Evolutionary conservation across 2,329 filamentous ascomycete genomes (phyloP).

Genomic region (Chaetomiaceae sp.): DNA sequence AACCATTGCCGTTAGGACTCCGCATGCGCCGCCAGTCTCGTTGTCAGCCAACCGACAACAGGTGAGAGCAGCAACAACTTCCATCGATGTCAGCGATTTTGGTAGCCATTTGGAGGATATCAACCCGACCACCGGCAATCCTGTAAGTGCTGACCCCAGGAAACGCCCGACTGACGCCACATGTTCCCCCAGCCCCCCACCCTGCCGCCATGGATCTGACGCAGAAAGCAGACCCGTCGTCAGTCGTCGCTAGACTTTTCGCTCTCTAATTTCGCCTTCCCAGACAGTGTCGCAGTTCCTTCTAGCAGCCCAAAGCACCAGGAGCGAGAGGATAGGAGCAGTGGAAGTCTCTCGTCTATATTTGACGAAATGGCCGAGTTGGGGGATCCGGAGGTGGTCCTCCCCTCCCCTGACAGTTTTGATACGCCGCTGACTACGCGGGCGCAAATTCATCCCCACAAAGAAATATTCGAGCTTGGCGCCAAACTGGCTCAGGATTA

Average conservation of each 20-base stretch:
- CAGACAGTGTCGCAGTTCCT: not conserved
- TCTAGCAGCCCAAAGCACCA: not conserved
- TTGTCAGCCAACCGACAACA: not conserved
- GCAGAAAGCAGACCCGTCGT: not conserved
- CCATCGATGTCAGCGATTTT: not conserved
- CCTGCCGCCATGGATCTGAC: not conserved
- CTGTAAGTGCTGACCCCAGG: not conserved
- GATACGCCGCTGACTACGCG: not conserved
- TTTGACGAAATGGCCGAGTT: not conserved
- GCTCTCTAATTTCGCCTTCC: not conserved
- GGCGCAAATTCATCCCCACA: not conserved
- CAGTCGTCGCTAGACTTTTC: not conserved
- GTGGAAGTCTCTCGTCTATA: not conserved
- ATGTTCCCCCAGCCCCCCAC: not conserved
- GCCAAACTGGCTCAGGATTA: not conserved
- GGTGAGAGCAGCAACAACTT: not conserved
- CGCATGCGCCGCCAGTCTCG: not conserved
- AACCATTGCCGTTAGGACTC: not conserved
- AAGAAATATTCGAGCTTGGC: not conserved
- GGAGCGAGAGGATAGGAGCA: not conserved
- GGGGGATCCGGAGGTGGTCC: not conserved
- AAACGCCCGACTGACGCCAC: not conserved
- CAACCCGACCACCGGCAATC: not conserved
- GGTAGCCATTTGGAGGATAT: not conserved
- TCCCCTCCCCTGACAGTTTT: not conserved